These are phyloP conservation scores for Emmonsiellopsis sp. DNA, from an alignment of 2,329 filamentous ascomycete species.

Conservation along the genomic window DNA sequence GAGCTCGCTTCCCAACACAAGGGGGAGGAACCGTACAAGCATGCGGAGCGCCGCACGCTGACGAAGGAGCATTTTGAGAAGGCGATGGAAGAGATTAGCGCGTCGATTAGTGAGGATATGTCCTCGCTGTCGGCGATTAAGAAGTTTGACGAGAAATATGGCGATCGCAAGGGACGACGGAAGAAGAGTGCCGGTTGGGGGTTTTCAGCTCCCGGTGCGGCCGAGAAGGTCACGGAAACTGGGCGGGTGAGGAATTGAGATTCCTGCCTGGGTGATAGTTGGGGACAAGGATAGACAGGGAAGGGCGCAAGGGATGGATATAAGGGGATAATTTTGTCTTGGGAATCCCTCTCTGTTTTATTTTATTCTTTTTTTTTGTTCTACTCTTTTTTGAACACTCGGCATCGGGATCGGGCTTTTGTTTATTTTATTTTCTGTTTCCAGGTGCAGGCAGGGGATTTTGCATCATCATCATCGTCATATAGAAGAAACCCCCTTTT, in stretches of 20 bases:
- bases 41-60: conserved; percentile 61
- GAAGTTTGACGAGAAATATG: conserved; percentile 94
- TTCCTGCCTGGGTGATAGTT: background rate
- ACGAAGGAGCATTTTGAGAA: conserved; percentile 66
- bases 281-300: background rate
- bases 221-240: conserved; percentile 6
- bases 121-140: conserved; percentile 71
- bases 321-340: background rate
- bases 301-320: background rate
- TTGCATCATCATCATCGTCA: background rate
- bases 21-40: conserved; percentile 42
- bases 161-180: conserved; percentile 62
- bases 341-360: no score
- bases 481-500: background rate
- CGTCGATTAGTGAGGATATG: conserved; percentile 93
- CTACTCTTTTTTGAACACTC: background rate
- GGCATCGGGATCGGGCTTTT: background rate
- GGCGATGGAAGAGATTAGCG: conserved; percentile 78
- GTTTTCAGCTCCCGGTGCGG: conserved; percentile 23
- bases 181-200: conserved; percentile 48
- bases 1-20: conserved; percentile 27
- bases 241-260: conserved; percentile 11
- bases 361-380: background rate
- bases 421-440: background rate
- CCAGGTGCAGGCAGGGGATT: background rate